phyloP scores from a whole-genome alignment of 176 grass and related monocot genomes.

The Ananas comosus region DNA sequence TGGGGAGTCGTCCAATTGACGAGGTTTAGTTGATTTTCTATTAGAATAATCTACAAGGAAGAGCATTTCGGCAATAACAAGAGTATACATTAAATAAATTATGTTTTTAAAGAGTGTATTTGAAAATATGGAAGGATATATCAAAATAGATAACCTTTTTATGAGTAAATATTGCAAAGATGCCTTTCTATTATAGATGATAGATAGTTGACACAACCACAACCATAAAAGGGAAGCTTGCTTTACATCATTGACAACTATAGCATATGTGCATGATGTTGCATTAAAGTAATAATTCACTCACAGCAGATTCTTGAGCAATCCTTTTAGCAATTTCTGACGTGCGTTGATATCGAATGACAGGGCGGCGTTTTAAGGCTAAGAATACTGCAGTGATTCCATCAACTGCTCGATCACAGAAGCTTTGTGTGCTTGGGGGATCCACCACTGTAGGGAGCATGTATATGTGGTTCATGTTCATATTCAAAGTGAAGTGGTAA shows the following conservation, averaged over 20 bases:
- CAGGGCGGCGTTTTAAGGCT: constrained; percentile 77
- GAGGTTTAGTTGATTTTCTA: too few relatives aligned
- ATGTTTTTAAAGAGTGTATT: too few relatives aligned
- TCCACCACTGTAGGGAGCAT: constrained; percentile 75
- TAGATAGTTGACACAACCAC: neutral
- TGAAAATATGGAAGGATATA: neutral
- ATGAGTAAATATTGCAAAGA: too few relatives aligned
- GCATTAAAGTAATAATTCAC: constrained; percentile 17
- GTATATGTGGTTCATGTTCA: constrained; percentile 72
- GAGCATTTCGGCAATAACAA: too few relatives aligned
- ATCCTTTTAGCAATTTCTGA: constrained; percentile 87
- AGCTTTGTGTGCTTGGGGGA: constrained; percentile 66
- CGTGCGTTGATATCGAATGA: constrained; percentile 82
- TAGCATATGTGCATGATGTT: constrained; percentile 1
- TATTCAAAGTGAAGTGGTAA: constrained; percentile 90
- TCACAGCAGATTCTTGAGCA: constrained; percentile 80
- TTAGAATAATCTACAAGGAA: too few relatives aligned
- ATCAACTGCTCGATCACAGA: constrained; percentile 89
- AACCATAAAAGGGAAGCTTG: neutral
- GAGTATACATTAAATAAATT: too few relatives aligned
- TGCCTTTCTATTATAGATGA: neutral
- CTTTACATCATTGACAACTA: neutral
- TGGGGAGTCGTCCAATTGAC: too few relatives aligned
- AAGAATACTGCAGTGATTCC: constrained; percentile 90
- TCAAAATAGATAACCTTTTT: neutral